Conservation (phyloP, 2,329 filamentous ascomycete species). For the Incumbomyces delicatus region DNA sequence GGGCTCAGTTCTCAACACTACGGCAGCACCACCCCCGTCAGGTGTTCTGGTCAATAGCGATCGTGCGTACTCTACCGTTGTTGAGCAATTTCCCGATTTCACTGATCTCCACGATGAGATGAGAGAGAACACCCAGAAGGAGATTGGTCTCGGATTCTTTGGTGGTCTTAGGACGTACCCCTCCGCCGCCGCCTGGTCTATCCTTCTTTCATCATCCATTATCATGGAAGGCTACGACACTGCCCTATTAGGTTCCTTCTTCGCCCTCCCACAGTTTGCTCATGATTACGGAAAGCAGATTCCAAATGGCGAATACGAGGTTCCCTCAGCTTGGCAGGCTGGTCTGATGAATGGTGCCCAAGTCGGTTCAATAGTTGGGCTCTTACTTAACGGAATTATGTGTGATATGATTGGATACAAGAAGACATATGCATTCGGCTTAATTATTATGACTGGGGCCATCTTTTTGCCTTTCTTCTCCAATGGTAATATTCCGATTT, state of each 20-base stretch:
- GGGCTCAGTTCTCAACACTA: too few relatives aligned
- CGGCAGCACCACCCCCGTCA: too few relatives aligned
- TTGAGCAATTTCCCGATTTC: too few relatives aligned
- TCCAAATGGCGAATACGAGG: constrained; percentile 30
- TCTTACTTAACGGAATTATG: constrained; percentile 55
- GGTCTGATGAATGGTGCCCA: constrained; percentile 48
- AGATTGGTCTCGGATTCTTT: constrained; percentile 21
- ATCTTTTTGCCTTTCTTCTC: constrained; percentile 54
- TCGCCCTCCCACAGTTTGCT: constrained; percentile 28
- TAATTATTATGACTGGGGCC: constrained; percentile 35
- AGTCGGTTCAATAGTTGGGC: constrained; percentile 56
- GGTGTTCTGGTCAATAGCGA: too few relatives aligned
- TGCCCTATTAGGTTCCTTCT: constrained; percentile 23
- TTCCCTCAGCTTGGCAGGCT: constrained; percentile 49
- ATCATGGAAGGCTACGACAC: constrained; percentile 26
- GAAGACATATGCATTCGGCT: constrained; percentile 51
- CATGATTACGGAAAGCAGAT: constrained; percentile 11
- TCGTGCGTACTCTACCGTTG: too few relatives aligned
- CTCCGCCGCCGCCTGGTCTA: constrained; percentile 22
- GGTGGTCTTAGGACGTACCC: constrained; percentile 21
- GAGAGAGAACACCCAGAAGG: constrained; percentile 17
- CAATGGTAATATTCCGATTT: constrained; percentile 46
- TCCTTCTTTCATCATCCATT: constrained; percentile 21
- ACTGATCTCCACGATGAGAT: constrained; percentile 16
- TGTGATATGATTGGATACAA: constrained; percentile 58